Evolutionary conservation across 2,329 filamentous ascomycete species (phyloP).

Genomic region (Penicillium paneum): DNA sequence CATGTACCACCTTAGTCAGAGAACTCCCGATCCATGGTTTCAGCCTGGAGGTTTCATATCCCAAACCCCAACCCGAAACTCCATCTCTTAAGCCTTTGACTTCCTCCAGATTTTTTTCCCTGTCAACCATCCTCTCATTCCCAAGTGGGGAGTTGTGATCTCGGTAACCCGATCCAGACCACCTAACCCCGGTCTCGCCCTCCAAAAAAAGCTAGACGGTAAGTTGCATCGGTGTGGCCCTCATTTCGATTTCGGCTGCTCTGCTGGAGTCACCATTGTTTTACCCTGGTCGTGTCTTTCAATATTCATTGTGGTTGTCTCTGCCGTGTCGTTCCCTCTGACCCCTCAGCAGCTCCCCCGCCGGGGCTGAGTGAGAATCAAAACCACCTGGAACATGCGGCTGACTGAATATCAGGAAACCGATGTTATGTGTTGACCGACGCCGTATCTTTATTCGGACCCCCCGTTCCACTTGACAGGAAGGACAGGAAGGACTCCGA

Average conservation of each 20-base stretch:
- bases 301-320: background rate
- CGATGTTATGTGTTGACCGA: slow-evolving; percentile 20
- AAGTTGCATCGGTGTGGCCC: slow-evolving; percentile 3
- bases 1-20: slow-evolving; percentile 8
- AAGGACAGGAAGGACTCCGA: slow-evolving; percentile 9
- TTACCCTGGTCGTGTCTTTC: slow-evolving; percentile 1
- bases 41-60: background rate
- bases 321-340: background rate
- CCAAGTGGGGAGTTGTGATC: slow-evolving; percentile 8
- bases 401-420: slow-evolving; percentile 8
- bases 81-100: background rate
- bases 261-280: slow-evolving; percentile 3
- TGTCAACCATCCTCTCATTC: background rate
- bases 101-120: background rate
- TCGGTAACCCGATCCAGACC: slow-evolving; percentile 16
- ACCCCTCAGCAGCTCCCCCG: slow-evolving; percentile 3
- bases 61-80: background rate
- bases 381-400: slow-evolving; percentile 1
- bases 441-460: slow-evolving; percentile 5
- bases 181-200: slow-evolving; percentile 18
- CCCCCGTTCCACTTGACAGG: slow-evolving; percentile 4
- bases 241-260: slow-evolving; percentile 15
- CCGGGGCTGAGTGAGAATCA: background rate
- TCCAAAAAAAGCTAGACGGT: slow-evolving; percentile 21
- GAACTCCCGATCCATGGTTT: background rate